Conservation (phyloP, 164 flowering plant genomes). For the Santalum album region DNA sequence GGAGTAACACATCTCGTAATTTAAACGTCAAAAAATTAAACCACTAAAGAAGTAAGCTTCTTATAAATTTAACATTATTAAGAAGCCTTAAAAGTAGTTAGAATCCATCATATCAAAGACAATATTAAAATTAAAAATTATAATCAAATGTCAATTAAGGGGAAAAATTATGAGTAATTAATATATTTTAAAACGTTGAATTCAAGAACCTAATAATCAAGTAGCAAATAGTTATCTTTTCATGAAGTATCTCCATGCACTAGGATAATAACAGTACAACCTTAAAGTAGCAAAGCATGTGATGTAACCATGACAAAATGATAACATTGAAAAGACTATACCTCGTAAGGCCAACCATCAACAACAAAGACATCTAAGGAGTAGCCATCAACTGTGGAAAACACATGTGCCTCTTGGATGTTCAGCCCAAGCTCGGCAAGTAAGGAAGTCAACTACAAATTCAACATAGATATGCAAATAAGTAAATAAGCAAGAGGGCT, state of each 20-base stretch:
- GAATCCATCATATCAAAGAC: too few relatives aligned
- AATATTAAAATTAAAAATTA: too few relatives aligned
- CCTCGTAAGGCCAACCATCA: slow-evolving; percentile 55
- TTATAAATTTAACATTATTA: too few relatives aligned
- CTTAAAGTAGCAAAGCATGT: not conserved
- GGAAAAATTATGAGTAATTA: too few relatives aligned
- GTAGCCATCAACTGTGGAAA: slow-evolving; percentile 43
- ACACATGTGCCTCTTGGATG: slow-evolving; percentile 50
- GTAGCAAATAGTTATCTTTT: too few relatives aligned
- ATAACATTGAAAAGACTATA: slow-evolving; percentile 1
- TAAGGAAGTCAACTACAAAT: slow-evolving; percentile 33
- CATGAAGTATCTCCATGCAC: not conserved
- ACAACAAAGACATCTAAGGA: slow-evolving; percentile 52
- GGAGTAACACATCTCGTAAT: not conserved
- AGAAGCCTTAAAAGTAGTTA: too few relatives aligned
- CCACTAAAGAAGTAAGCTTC: too few relatives aligned
- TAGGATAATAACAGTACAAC: too few relatives aligned
- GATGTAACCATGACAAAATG: not conserved
- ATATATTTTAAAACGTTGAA: too few relatives aligned
- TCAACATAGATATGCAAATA: not conserved
- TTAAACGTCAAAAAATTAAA: too few relatives aligned
- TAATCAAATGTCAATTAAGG: too few relatives aligned
- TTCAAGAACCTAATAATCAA: too few relatives aligned
- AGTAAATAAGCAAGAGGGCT: not conserved
- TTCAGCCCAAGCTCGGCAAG: slow-evolving; percentile 45